These are phyloP conservation scores for Striga hermonthica DNA, from an alignment of 305 asterid species.

Conservation along the genomic window DNA sequence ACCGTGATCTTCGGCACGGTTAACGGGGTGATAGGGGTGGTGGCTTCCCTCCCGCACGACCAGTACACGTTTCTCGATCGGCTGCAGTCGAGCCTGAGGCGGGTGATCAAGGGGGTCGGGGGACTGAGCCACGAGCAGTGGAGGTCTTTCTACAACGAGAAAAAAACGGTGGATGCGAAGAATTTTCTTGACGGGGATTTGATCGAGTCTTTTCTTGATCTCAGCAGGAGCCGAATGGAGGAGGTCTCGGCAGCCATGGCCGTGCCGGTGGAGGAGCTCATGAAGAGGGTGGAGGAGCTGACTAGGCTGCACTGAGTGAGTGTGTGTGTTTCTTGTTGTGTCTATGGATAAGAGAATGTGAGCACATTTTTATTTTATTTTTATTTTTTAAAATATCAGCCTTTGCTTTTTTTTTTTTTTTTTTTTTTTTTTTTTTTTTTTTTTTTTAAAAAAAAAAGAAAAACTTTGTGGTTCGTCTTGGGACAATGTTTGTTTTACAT, in stretches of 20 bases:
- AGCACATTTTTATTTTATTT: too few relatives aligned
- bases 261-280: constrained; percentile 82
- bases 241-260: constrained; percentile 72
- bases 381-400: too few relatives aligned
- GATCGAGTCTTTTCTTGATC: constrained; percentile 88
- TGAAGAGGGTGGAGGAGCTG: constrained; percentile 96
- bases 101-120: constrained; percentile 89
- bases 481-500: too few relatives aligned
- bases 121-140: constrained; percentile 93
- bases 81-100: constrained; percentile 68
- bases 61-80: constrained; percentile 74
- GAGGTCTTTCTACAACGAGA: constrained; percentile 92
- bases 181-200: constrained; percentile 90
- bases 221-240: constrained; percentile 69
- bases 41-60: constrained; percentile 84
- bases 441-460: too few relatives aligned
- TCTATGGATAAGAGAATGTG: not conserved
- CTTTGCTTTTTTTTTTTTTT: not conserved
- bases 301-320: constrained; percentile 72
- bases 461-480: too few relatives aligned
- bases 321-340: not conserved
- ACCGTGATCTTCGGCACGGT: constrained; percentile 88
- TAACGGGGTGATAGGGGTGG: constrained; percentile 82
- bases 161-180: constrained; percentile 72
- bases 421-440: too few relatives aligned